Evolutionary conservation across 2,329 filamentous ascomycete genomes (phyloP), one percentile per base, ranked within the genome.

Genomic region (Talaromyces sp.): DNA sequence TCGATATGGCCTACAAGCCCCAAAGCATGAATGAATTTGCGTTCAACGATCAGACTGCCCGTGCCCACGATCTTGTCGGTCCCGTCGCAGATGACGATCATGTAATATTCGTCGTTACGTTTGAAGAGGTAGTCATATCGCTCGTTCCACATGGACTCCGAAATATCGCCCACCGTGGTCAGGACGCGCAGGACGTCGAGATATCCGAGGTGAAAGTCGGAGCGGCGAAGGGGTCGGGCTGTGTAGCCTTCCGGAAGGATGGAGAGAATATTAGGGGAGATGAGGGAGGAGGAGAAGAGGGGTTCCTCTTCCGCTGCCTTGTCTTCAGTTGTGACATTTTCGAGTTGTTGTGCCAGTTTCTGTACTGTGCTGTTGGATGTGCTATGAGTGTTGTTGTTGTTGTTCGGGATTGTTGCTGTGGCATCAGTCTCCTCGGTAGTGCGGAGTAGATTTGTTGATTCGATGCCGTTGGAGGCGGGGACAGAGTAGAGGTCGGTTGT

Each of bases 161-260:
- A 84, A 68, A 97, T 88, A 65, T 97, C 92, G 66, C 95, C 95
- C 25, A 98, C 93, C 7, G 91, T 95, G 1, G 95, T 98, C 70
- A 99, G 82, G 40, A 97, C 92, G 52, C 92, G 87, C 67, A 99
- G 82, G 65, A 95, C 93, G 73, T 96, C 92, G 69, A 99, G 87
- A 77, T 96, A 97, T 66, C 92, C 92, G 37, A 83, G 84, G 62
- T 84, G 80, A 79, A 88, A 96, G 79, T 99, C 95, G 70, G 83
- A 84, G 69, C 86, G 86, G 69, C 88, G 86, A 57, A 98, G 83
- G 0, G 93, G 87, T 28, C 95, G 92, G 72, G 96, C 85, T 31
- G 82, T 86, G 82, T 98, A 98, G 70, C 89, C 88, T 69, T 88
- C 81, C 48, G 95, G 93, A 0, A 98, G 87, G 18, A 82, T 83